Conservation (phyloP, 345 rosid genomes). For the Eucalyptus regnans region DNA sequence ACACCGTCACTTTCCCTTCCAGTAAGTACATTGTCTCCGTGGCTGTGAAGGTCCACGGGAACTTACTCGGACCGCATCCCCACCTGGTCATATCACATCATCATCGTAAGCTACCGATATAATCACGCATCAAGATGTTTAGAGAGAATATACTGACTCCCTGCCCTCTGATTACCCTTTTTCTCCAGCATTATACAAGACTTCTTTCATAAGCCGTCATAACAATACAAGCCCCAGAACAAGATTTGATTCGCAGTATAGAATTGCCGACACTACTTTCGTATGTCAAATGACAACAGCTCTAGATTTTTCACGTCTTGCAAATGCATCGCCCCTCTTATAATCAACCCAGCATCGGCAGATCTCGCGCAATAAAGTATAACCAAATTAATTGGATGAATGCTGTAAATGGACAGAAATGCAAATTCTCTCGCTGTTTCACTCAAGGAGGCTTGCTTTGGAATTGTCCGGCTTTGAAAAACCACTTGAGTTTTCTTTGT, state of each 20-base stretch:
- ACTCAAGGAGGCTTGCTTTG: background rate
- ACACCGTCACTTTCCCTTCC: slow-evolving; percentile 26
- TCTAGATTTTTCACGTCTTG: background rate
- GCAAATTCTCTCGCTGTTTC: background rate
- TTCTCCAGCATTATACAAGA: background rate
- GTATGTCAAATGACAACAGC: background rate
- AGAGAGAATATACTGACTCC: background rate
- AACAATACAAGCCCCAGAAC: background rate
- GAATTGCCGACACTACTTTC: background rate
- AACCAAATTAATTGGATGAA: background rate
- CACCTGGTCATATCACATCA: slow-evolving; percentile 10
- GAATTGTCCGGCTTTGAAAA: background rate
- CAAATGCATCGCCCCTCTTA: background rate
- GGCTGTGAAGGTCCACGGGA: slow-evolving; percentile 28
- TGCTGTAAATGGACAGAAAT: background rate
- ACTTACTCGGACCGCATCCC: slow-evolving; percentile 18
- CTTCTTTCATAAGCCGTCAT: background rate
- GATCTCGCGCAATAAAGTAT: background rate
- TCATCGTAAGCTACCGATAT: background rate
- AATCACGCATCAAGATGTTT: background rate
- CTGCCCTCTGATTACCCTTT: background rate
- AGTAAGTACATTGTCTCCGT: slow-evolving; percentile 34
- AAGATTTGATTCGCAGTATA: background rate
- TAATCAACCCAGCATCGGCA: background rate
- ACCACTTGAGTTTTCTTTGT: background rate